Evolutionary conservation across 1,284 basidiomycete species (phyloP).

Genomic region (Leccinum insolens): DNA sequence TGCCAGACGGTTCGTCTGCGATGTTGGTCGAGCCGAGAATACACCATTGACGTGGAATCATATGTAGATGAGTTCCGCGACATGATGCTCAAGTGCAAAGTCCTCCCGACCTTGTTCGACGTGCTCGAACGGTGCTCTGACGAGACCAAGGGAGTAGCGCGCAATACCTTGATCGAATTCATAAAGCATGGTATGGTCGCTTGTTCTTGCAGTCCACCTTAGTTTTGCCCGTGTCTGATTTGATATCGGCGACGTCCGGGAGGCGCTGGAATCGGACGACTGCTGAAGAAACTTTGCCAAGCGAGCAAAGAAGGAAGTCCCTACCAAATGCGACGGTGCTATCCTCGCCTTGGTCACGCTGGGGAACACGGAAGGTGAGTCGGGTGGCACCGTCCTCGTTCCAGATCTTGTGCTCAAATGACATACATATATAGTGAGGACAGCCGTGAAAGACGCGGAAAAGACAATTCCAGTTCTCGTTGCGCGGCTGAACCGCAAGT

Average conservation of each 20-base stretch:
- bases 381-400: background rate
- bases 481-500: constrained; percentile 18
- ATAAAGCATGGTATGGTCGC: constrained; percentile 18
- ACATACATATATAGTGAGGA: constrained; percentile 2
- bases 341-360: no score
- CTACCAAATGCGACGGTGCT: constrained; percentile 23
- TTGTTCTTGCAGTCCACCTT: background rate
- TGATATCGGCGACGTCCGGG: constrained; percentile 18
- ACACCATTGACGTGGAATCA: background rate
- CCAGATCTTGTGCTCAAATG: background rate
- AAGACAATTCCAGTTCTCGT: constrained; percentile 26
- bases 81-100: constrained; percentile 20
- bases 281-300: constrained; percentile 23
- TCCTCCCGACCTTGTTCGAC: constrained; percentile 23
- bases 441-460: constrained; percentile 14
- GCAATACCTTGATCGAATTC: constrained; percentile 23
- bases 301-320: constrained; percentile 8
- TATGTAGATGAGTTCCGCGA: constrained; percentile 23
- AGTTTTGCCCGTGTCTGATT: background rate
- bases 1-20: constrained; percentile 25
- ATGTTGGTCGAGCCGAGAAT: background rate
- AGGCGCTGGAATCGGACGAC: constrained; percentile 7
- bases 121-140: constrained; percentile 26
- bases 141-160: constrained; percentile 19
- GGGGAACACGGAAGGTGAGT: constrained; percentile 12